Conservation (phyloP, 208 protist species). For the Histomonas meleagridis region DNA sequence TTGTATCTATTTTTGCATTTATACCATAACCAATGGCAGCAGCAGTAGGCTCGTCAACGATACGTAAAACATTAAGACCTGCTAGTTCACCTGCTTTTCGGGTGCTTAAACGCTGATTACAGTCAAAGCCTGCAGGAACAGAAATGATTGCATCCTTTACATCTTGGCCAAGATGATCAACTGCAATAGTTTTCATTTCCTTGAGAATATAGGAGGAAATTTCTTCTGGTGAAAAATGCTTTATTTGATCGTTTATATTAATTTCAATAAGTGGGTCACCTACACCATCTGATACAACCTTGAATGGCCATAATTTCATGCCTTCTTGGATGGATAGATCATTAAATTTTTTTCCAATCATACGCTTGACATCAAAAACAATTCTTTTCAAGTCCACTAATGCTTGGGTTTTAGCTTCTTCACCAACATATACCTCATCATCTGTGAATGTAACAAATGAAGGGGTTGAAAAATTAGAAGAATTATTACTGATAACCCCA, state of each 20-base stretch:
- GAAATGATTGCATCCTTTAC: too few relatives aligned
- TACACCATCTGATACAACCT: slow-evolving; percentile 48
- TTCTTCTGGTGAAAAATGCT: slow-evolving; percentile 69
- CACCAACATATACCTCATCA: background rate
- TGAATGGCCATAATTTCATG: background rate
- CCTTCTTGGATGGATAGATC: slow-evolving; percentile 39
- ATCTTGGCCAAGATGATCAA: slow-evolving; percentile 82
- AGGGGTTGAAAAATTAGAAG: slow-evolving; percentile 17
- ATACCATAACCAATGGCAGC: slow-evolving; percentile 87
- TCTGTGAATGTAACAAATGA: slow-evolving; percentile 40
- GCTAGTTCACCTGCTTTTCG: slow-evolving; percentile 91
- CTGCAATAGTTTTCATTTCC: slow-evolving; percentile 88
- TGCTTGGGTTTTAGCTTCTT: slow-evolving; percentile 27
- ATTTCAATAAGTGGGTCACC: slow-evolving; percentile 62
- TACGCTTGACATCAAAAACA: background rate
- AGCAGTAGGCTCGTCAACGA: slow-evolving; percentile 92
- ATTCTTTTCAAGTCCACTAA: background rate
- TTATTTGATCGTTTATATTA: slow-evolving; percentile 48
- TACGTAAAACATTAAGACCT: slow-evolving; percentile 77
- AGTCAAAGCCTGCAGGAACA: slow-evolving; percentile 97
- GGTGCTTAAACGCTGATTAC: slow-evolving; percentile 92
- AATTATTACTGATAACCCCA: background rate
- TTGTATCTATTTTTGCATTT: slow-evolving; percentile 51
- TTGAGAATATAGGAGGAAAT: slow-evolving; percentile 81
- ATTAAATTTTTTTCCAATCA: background rate